These are phyloP conservation scores for Penicillium glabrum DNA, from an alignment of 2,329 filamentous ascomycete species.

Conservation along the genomic window DNA sequence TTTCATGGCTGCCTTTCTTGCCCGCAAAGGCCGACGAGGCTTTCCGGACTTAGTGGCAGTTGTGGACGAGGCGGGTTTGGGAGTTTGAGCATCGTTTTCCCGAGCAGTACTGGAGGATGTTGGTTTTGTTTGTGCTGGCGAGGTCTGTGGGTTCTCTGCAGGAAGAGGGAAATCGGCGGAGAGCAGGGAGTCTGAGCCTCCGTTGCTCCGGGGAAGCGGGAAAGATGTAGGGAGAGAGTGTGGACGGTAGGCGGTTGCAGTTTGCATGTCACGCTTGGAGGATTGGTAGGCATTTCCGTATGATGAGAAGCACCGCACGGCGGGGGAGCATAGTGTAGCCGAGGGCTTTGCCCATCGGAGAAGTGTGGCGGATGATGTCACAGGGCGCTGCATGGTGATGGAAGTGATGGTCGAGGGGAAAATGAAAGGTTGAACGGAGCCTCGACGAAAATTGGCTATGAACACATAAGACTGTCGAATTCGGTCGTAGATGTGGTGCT, in stretches of 20 bases:
- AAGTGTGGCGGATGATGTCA: conserved; percentile 50
- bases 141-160: conserved; percentile 45
- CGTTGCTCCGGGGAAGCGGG: conserved; percentile 58
- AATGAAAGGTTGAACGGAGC: conserved; percentile 3
- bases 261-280: conserved; percentile 64
- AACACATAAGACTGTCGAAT: conserved; percentile 10
- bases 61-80: conserved; percentile 50
- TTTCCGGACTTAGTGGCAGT: conserved; percentile 48
- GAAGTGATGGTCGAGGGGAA: conserved; percentile 39
- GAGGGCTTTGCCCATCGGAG: conserved; percentile 41
- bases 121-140: conserved; percentile 27
- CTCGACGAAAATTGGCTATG: conserved; percentile 14
- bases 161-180: conserved; percentile 52
- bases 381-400: conserved; percentile 37
- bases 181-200: conserved; percentile 63
- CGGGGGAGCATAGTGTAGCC: conserved; percentile 40
- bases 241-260: conserved; percentile 64
- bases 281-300: conserved; percentile 44
- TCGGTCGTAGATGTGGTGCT: conserved; percentile 7
- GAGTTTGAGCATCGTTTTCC: conserved; percentile 68
- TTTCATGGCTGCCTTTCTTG: conserved; percentile 88
- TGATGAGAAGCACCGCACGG: conserved; percentile 50
- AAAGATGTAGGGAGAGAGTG: conserved; percentile 57
- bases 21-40: conserved; percentile 67
- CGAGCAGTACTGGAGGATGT: conserved; percentile 48